Base-by-base conservation (phyloP, 202 grass and related monocot species). In the Setaria italica region DNA sequence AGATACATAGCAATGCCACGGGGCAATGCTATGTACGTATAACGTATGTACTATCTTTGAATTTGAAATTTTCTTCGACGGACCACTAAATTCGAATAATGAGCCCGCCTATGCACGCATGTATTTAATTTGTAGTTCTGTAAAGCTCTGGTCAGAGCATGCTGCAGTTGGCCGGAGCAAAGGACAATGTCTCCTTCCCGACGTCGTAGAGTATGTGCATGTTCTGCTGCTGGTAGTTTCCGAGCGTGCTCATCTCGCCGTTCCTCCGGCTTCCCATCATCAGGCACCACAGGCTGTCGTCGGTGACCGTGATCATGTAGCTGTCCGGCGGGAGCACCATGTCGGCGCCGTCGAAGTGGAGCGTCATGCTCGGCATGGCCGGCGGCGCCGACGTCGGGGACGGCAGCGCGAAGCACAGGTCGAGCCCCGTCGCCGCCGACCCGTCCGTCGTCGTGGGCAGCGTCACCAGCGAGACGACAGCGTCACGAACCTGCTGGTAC, bases 181-280 rank as follows among this genome's bases (percentile, higher is more conserved):
- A 89, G 13, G 89, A 89, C 25, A 94, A 14, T 17, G n/a, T 82
- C 50, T 73, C 79, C 25, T 25, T 50, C 82, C 16, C 50, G 17
- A 75, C 4, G 17, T 97, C 91, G 87, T 97, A 94, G 29, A 88
- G 71, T 6, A 97, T 72, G 81, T 90, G 87, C 57, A 90, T 66
- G 60, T 92, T 88, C 59, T 90, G 82, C 84, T 97, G 94, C 78
- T 92, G 89, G 41, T 62, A 70, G 65, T 94, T 97, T 11, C 91
- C 94, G 62, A 95, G 50, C 9, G 56, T 85, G 69, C 74, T 85
- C 2, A 79, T 6, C 9, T 11, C 65, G 45, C 29, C 25, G 25
- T 25, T 25, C 25, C 25, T 25, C 25, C 25, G 25, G 25, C 25
- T 25, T 25, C 25, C 25, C 25, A 25, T 25, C 63, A 3, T 71